These are phyloP conservation scores for Ogataea pini DNA, from an alignment of 805 yeast genomes.

Conservation along the genomic window DNA sequence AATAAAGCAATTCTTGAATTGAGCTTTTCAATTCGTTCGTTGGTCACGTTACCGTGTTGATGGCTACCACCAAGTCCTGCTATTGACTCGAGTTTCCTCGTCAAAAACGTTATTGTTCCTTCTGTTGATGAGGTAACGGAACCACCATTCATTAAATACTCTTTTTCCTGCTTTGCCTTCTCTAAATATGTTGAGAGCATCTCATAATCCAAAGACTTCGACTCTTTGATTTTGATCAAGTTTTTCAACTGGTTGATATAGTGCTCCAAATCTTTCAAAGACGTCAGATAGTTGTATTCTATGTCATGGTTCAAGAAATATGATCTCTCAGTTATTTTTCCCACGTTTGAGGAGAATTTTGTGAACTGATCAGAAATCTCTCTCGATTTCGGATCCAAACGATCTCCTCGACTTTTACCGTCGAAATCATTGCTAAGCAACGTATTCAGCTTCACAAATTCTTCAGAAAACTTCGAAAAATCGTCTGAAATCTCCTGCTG, in stretches of 20 bases:
- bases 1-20: constrained; percentile 40
- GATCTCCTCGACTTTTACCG: constrained; percentile 29
- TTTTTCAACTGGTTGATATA: constrained; percentile 66
- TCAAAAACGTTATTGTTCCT: constrained; percentile 36
- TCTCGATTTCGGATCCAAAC: constrained; percentile 24
- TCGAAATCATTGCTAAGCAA: constrained; percentile 35
- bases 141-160: constrained; percentile 36
- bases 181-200: constrained; percentile 76
- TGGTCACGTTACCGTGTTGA: constrained; percentile 43
- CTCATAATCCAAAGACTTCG: constrained; percentile 88
- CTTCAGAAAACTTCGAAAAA: constrained; percentile 67
- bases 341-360: constrained; percentile 43
- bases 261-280: constrained; percentile 84
- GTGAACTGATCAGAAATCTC: constrained; percentile 33
- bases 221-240: constrained; percentile 81
- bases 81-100: constrained; percentile 52
- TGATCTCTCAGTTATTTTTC: constrained; percentile 33
- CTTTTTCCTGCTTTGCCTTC: constrained; percentile 68
- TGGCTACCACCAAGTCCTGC: constrained; percentile 41
- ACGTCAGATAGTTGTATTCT: constrained; percentile 79
- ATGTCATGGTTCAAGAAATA: constrained; percentile 43
- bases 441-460: constrained; percentile 62
- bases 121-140: constrained; percentile 38
- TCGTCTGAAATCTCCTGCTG: constrained; percentile 75
- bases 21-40: constrained; percentile 45